Conservation (phyloP, 495 filamentous ascomycete species). For the Podospora appendiculata region DNA sequence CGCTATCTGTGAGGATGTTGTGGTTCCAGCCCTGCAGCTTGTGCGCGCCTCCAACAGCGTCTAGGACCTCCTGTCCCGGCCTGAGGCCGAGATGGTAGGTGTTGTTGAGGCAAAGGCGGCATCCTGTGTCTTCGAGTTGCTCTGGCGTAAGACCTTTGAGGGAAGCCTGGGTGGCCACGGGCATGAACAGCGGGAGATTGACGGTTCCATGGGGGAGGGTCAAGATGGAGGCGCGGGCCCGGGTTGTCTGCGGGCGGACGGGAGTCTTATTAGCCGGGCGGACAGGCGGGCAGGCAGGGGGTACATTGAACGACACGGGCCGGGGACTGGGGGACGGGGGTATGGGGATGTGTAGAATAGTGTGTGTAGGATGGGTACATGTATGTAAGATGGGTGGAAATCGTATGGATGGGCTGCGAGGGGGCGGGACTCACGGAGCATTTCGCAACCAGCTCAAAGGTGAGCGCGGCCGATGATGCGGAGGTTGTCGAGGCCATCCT, state of each 20-base stretch:
- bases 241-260: slow-evolving; percentile 61
- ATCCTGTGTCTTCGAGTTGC: slow-evolving; percentile 81
- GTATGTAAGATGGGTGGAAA: neutral
- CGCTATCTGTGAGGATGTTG: slow-evolving; percentile 94
- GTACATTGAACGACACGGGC: neutral
- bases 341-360: neutral
- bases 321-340: neutral
- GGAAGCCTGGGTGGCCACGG: slow-evolving; percentile 94
- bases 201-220: slow-evolving; percentile 88
- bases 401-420: too few species aligned
- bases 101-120: slow-evolving; percentile 90
- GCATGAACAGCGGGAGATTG: slow-evolving; percentile 91
- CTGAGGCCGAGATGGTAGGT: slow-evolving; percentile 95
- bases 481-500: slow-evolving; percentile 40
- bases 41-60: slow-evolving; percentile 84
- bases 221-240: slow-evolving; percentile 86
- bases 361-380: too few species aligned
- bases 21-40: slow-evolving; percentile 90
- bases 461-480: slow-evolving; percentile 53
- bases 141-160: slow-evolving; percentile 91
- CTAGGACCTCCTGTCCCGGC: slow-evolving; percentile 81
- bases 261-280: neutral
- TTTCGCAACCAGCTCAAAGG: slow-evolving; percentile 70
- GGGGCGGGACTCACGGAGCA: slow-evolving; percentile 75
- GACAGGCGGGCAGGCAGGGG: neutral